Base-by-base conservation (phyloP, 2,329 filamentous ascomycete species). In the Microdochium paspali region DNA sequence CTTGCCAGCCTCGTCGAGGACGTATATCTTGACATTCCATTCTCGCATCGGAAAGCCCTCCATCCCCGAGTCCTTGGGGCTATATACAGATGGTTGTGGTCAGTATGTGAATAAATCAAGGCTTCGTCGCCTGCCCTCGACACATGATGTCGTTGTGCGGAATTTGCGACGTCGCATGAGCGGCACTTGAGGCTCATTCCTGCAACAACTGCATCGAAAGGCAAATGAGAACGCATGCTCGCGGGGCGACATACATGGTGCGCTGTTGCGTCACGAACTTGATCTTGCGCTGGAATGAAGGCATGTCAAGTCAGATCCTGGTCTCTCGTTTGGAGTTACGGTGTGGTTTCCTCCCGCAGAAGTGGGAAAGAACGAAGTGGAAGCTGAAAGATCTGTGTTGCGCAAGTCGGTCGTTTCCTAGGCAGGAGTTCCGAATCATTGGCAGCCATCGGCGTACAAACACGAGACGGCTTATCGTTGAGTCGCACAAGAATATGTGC, bases 251-350 rank as follows among this genome's bases (percentile, higher is more conserved):
- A 69, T 80, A 94, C 89, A 90, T 87, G 68, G 90, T 79, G 64
- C 83, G 79, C 69, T 97, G 91, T 72, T 93, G 84, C 46, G 93
- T 97, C 57, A 96, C 79, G 71, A 98, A 81, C 79, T 91, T 94
- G 69, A 98, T 77, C 62, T 82, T 87, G 61, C 93, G 82, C 79
- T 96, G 86, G 60, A 84, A 70, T 44, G 45, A 47, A 52, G 35
- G 35, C 35, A 49, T 28, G 45, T 49, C 45, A 50, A 47, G 49
- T 60, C 49, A 63, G 56, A 49, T 15, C 3, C 10, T 40, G 35
- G 23, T 10, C 26, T 28, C 4, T 20, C 23, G 18, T 40, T 20
- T 40, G 18, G 35, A 40, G 10, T 10, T 21, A n/a, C 15, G 18
- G 7, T 28, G 26, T 40, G 35, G 4, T 40, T n/a, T n/a, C n/a